A percentile compares a stretch with the other conserved stretches of the same genome.
Evolutionary conservation across 495 filamentous ascomycete species (phyloP).

Genomic region (Hyaloscypha finlandica): DNA sequence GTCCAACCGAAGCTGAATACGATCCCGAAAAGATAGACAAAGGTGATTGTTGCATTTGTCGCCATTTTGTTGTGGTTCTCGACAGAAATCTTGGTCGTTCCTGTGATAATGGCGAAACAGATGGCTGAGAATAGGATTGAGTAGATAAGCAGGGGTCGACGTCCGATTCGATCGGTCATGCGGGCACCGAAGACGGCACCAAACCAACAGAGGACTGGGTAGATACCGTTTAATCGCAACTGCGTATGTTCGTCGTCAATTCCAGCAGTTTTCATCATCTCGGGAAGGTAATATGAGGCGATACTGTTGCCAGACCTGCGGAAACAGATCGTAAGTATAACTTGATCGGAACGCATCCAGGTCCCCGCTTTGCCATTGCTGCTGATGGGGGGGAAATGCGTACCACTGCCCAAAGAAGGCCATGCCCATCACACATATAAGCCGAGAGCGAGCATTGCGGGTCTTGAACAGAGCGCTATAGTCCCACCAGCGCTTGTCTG

Average conservation of each 20-base stretch:
- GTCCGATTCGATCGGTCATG: constrained; percentile 65
- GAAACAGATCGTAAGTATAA: background rate
- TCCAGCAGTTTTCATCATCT: constrained; percentile 52
- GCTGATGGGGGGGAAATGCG: background rate
- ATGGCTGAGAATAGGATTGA: constrained; percentile 49
- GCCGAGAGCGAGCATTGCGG: background rate
- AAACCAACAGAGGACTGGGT: constrained; percentile 50
- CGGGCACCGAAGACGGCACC: constrained; percentile 42
- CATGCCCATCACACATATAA: constrained; percentile 15
- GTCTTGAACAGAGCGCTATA: constrained; percentile 52
- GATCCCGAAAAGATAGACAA: constrained; percentile 63
- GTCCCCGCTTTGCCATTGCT: background rate
- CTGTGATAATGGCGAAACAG: constrained; percentile 58
- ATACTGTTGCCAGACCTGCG: constrained; percentile 2
- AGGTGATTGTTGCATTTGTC: constrained; percentile 48
- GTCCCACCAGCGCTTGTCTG: constrained; percentile 61
- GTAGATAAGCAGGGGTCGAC: constrained; percentile 58
- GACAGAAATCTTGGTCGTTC: constrained; percentile 35
- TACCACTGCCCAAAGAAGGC: background rate
- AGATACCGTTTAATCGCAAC: constrained; percentile 15
- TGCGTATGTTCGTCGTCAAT: constrained; percentile 41
- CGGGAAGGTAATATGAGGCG: constrained; percentile 51
- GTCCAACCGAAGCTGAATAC: constrained; percentile 66
- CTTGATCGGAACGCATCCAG: background rate
- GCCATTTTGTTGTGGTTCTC: constrained; percentile 25